phyloP scores from a whole-genome alignment of 768 basidiomycete species.

The Panellus pusillus region DNA sequence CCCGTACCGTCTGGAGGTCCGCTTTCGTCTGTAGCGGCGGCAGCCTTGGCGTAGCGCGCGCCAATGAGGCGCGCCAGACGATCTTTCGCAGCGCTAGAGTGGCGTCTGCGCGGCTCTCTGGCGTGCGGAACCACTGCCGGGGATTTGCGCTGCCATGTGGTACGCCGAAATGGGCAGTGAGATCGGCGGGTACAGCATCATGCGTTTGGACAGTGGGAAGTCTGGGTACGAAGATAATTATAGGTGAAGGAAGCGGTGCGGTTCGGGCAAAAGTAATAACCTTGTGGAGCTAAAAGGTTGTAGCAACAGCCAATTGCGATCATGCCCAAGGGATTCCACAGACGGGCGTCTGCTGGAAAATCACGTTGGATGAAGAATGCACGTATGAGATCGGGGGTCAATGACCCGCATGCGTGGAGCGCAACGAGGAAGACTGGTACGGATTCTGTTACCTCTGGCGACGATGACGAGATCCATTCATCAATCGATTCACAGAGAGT shows the following conservation, averaged over 20 bases:
- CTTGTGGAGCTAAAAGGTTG: constrained; percentile 60
- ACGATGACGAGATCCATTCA: constrained; percentile 47
- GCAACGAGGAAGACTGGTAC: constrained; percentile 63
- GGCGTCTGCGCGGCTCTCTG: constrained; percentile 33
- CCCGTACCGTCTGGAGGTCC: constrained; percentile 31
- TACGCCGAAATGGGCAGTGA: constrained; percentile 51
- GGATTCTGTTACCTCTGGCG: constrained; percentile 15
- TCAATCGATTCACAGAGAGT: constrained; percentile 47
- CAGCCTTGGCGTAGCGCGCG: constrained; percentile 12
- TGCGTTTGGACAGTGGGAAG: constrained; percentile 50
- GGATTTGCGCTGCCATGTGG: constrained; percentile 74
- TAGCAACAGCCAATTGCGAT: constrained; percentile 80
- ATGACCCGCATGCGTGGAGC: constrained; percentile 75
- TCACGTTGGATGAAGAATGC: constrained; percentile 37
- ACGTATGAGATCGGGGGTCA: constrained; percentile 66
- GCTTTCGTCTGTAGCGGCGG: not conserved
- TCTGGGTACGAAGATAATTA: constrained; percentile 35
- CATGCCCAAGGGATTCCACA: constrained; percentile 54
- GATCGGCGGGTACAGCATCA: constrained; percentile 33
- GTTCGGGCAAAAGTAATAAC: constrained; percentile 29
- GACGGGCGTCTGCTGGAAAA: constrained; percentile 3
- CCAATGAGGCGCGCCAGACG: constrained; percentile 69
- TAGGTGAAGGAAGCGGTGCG: constrained; percentile 1
- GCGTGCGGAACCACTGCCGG: constrained; percentile 55
- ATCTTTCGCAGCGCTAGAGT: constrained; percentile 65